phyloP scores from a whole-genome alignment of 306 rosid genomes.

The Oxytropis ochrocephala region DNA sequence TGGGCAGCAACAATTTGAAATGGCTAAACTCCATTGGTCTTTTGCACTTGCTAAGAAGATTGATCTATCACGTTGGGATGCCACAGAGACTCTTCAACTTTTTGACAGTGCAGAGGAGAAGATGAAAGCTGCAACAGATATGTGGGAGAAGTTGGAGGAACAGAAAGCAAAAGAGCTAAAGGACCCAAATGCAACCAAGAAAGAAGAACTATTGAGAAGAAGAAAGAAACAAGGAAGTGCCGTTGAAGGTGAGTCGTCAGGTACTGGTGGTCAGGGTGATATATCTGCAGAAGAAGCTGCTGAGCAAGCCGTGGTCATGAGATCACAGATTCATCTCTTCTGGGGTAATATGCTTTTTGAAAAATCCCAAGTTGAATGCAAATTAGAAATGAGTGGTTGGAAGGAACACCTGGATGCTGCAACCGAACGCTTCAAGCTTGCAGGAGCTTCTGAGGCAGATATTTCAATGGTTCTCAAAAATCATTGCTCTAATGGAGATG shows the following conservation, averaged over 20 bases:
- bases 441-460: conserved; percentile 91
- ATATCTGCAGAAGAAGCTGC: conserved; percentile 77
- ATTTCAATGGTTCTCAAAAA: conserved; percentile 78
- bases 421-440: conserved; percentile 78
- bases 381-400: conserved; percentile 72
- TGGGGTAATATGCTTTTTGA: conserved; percentile 98
- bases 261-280: conserved; percentile 47
- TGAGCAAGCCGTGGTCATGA: conserved; percentile 91
- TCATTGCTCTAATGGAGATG: conserved; percentile 73
- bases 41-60: conserved; percentile 86
- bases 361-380: conserved; percentile 93
- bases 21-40: conserved; percentile 99
- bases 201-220: conserved; percentile 70
- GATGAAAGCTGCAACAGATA: conserved; percentile 90
- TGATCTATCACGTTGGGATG: conserved; percentile 69
- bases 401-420: conserved; percentile 76
- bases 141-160: conserved; percentile 98
- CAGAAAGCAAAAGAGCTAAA: conserved; percentile 75
- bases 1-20: conserved; percentile 93
- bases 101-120: conserved; percentile 85
- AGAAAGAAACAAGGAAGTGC: conserved; percentile 61
- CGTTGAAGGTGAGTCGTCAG: conserved; percentile 55
- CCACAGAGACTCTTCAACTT: conserved; percentile 65
- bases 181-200: conserved; percentile 79
- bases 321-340: conserved; percentile 94